Evolutionary conservation across 2,329 filamentous ascomycete genomes (phyloP), one percentile per base, ranked within the genome.

Genomic region (Eurotiales sp.): DNA sequence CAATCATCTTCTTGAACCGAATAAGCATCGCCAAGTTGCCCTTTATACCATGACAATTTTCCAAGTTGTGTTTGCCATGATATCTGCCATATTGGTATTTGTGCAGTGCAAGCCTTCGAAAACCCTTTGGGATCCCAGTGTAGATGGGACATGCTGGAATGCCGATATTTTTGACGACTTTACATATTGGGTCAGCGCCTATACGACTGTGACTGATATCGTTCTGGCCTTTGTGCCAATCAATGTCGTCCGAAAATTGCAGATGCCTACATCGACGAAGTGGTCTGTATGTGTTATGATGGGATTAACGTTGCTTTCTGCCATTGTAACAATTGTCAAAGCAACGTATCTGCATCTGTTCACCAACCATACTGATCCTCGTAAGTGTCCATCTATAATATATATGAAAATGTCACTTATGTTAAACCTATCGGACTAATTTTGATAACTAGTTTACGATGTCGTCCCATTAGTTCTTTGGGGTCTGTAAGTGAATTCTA

Each of bases 301-400:
- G 61, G 56, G 59, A 5, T 50, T 64, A 17, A 64, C 62, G 1
- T 19, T 65, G 43, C 50, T 65, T 4, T 61, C 59, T 8, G 62
- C 62, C 1, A 52, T 63, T 19, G 57, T 63, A 19, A 64, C 62
- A 1, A 49, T 63, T n/a, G 50, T 64, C 17, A 64, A 64, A 41
- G 60, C 62, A 12, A 58, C 54, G 3, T 63, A 64, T 47, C 25
- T 64, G 37, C 55, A 61, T 12, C 39, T 62, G 5, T 62, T 64
- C 37, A 59, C 53, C 0, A 50, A 62, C 40, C 47, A 44, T 4
- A 47, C 46, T 2, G 62, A 64, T 55, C 62, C 61, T 27, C 43
- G 61, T 65, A 2, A 56, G 61, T 58, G n/a, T n/a, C n/a, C n/a
- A n/a, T n/a, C n/a, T n/a, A n/a, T n/a, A n/a, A n/a, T n/a, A n/a